A percentile compares a stretch with the other conserved stretches of the same genome.
These are phyloP conservation scores for Isoetes engelmannii DNA, from an alignment of 83 land plant genomes.

Conservation along the genomic window DNA sequence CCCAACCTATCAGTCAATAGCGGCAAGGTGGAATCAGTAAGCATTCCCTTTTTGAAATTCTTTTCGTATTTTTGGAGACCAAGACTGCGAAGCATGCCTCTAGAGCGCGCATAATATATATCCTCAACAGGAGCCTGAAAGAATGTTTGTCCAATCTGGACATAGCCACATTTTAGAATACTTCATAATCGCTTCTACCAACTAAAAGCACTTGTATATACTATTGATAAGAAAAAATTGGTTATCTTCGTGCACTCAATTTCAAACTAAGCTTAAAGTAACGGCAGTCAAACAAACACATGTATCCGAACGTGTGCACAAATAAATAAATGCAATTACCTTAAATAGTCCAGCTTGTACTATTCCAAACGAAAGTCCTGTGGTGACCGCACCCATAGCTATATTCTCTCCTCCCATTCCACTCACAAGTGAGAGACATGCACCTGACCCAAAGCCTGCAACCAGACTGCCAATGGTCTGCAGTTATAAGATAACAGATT, in stretches of 20 bases:
- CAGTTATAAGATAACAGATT: background rate
- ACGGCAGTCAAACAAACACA: background rate
- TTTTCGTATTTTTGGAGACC: constrained; percentile 80
- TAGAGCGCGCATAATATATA: constrained; percentile 44
- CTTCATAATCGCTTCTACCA: background rate
- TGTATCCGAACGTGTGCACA: background rate
- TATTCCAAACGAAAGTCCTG: constrained; percentile 75
- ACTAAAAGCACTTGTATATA: background rate
- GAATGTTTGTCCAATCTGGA: constrained; percentile 68
- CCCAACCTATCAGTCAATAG: constrained; percentile 76
- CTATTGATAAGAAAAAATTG: background rate
- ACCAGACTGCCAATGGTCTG: constrained; percentile 49
- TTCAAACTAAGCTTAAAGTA: background rate
- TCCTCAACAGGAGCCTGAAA: constrained; percentile 59
- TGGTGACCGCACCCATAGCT: constrained; percentile 55
- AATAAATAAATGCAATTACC: constrained; percentile 28
- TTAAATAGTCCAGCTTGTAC: constrained; percentile 68
- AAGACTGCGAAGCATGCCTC: constrained; percentile 52
- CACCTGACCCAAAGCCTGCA: constrained; percentile 94
- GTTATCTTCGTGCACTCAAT: background rate
- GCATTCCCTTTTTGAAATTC: constrained; percentile 82
- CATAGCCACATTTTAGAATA: background rate
- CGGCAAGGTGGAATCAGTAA: constrained; percentile 70
- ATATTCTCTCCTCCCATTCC: constrained; percentile 78
- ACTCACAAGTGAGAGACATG: constrained; percentile 74